phyloP scores from a whole-genome alignment of 495 filamentous ascomycete genomes.

The Penicillium tannophilum region DNA sequence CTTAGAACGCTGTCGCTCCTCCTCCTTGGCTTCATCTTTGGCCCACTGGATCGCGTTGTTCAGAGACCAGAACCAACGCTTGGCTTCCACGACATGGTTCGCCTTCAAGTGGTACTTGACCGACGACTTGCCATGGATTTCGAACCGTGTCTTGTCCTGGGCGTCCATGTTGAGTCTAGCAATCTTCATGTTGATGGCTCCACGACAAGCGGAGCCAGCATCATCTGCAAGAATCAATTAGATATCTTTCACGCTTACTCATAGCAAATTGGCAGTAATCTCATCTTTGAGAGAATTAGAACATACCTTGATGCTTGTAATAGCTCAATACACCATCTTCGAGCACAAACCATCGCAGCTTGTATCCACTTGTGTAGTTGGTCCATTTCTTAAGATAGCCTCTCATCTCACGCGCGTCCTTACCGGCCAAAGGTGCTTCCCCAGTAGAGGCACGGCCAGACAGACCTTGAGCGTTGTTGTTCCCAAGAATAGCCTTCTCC shows the following conservation, averaged over 20 bases:
- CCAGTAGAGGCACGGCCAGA: conserved; percentile 53
- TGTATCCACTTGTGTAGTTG: conserved; percentile 95
- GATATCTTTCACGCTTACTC: background rate
- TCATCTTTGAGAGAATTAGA: background rate
- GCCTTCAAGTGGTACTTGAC: conserved; percentile 98
- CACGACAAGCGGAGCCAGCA: conserved; percentile 70
- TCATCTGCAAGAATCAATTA: conserved; percentile 61
- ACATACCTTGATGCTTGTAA: conserved; percentile 88
- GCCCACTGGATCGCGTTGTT: conserved; percentile 99
- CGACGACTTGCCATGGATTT: conserved; percentile 97
- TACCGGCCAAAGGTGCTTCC: conserved; percentile 68
- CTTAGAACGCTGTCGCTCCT: conserved; percentile 71
- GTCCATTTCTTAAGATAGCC: conserved; percentile 99
- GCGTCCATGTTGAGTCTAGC: conserved; percentile 92
- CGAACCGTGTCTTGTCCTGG: conserved; percentile 94
- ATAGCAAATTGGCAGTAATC: background rate
- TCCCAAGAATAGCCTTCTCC: conserved; percentile 91
- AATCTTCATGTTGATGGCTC: conserved; percentile 98
- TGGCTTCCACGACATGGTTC: conserved; percentile 73
- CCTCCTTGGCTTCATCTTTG: conserved; percentile 93
- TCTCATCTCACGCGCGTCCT: conserved; percentile 94
- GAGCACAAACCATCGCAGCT: conserved; percentile 95
- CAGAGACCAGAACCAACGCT: conserved; percentile 88
- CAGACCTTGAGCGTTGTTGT: conserved; percentile 61
- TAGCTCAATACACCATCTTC: conserved; percentile 98